Conservation (phyloP, 1,139 yeast species). For the Yamadazyma spencermartinsiae region DNA sequence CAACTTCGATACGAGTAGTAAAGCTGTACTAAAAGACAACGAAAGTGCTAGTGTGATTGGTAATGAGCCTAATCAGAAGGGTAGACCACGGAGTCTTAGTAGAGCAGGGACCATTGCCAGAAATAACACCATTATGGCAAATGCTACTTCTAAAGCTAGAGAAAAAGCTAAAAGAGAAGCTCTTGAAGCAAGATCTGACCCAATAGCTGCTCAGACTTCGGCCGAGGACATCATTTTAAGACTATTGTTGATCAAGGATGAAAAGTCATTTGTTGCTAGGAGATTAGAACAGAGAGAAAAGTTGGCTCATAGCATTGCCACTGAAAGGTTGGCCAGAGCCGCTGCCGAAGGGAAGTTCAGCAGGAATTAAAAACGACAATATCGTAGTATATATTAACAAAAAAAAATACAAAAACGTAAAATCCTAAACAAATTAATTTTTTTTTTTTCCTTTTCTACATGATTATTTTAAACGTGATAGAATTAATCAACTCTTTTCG, state of each 20-base stretch:
- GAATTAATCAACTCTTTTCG: conserved; percentile 5
- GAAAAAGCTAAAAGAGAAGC: conserved; percentile 53
- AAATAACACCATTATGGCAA: conserved; percentile 68
- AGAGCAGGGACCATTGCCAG: conserved; percentile 61
- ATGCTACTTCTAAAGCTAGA: conserved; percentile 65
- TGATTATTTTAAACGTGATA: not conserved
- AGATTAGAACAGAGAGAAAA: conserved; percentile 64
- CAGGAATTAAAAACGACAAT: conserved; percentile 5
- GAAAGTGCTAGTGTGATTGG: not conserved
- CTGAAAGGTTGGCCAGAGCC: conserved; percentile 54
- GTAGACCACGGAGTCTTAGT: conserved; percentile 25
- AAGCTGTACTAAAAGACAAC: not conserved
- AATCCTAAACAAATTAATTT: conserved; percentile 1
- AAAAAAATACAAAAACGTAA: conserved; percentile 7
- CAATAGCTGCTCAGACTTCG: conserved; percentile 53
- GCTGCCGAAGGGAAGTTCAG: conserved; percentile 43
- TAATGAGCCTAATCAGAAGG: not conserved
- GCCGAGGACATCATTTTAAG: conserved; percentile 71
- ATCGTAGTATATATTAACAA: conserved; percentile 6
- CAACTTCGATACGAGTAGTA: conserved; percentile 24
- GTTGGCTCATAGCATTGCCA: conserved; percentile 61
- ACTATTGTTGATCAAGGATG: conserved; percentile 48
- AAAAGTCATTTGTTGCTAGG: conserved; percentile 48
- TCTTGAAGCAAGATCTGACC: conserved; percentile 53
- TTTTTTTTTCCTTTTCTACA: conserved; percentile 1